These are phyloP conservation scores for Penicillium malachiteum DNA, from an alignment of 495 filamentous ascomycete genomes.

Conservation along the genomic window DNA sequence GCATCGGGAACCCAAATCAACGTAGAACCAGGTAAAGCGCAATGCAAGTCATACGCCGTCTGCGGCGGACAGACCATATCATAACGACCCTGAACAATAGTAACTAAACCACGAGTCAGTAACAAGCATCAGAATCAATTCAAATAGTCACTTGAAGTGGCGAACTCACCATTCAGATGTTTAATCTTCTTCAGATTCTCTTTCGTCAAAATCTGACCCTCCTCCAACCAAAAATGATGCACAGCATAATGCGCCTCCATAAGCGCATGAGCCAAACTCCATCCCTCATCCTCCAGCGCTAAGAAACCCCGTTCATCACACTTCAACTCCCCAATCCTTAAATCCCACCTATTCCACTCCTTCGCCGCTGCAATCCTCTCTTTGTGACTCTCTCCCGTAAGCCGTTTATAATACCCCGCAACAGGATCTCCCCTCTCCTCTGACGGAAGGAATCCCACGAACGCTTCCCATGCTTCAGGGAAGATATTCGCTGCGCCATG, in stretches of 20 bases:
- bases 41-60: conserved; percentile 42
- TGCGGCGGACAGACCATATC: conserved; percentile 43
- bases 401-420: conserved; percentile 33
- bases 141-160: neutral
- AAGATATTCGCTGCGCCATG: conserved; percentile 31
- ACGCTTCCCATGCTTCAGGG: conserved; percentile 42
- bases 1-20: conserved; percentile 35
- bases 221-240: conserved; percentile 36
- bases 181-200: conserved; percentile 37
- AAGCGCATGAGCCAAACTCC: conserved; percentile 35
- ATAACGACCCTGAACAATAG: conserved; percentile 46
- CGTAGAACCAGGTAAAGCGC: conserved; percentile 33
- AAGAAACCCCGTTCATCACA: conserved; percentile 20
- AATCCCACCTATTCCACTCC: conserved; percentile 39
- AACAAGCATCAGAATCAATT: neutral
- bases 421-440: conserved; percentile 32
- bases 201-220: conserved; percentile 33
- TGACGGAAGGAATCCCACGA: conserved; percentile 28
- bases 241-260: conserved; percentile 42
- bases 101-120: conserved; percentile 4
- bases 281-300: conserved; percentile 32
- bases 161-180: conserved; percentile 35
- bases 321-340: conserved; percentile 29
- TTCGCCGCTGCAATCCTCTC: conserved; percentile 10
- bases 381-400: conserved; percentile 11